Evolutionary conservation across 1,284 basidiomycete genomes (phyloP).

Genomic region (Pseudozyma thailandica): DNA sequence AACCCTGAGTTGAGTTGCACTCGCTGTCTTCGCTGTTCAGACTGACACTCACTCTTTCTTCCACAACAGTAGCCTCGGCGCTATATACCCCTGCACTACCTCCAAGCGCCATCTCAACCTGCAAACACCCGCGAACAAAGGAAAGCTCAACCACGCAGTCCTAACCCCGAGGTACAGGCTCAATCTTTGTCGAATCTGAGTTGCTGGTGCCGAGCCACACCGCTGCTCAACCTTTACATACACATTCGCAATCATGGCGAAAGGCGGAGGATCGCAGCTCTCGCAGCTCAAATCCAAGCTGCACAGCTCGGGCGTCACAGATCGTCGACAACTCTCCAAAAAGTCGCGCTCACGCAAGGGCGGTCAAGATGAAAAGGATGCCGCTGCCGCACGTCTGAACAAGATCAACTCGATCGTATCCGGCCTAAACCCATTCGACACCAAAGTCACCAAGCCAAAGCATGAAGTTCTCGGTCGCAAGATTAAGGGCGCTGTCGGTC

Average conservation of each 20-base stretch:
- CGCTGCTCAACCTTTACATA: neutral
- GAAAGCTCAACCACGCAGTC: neutral
- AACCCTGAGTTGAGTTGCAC: conserved; percentile 5
- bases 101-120: neutral
- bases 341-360: conserved; percentile 55
- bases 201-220: neutral
- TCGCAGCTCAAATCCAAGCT: conserved; percentile 64
- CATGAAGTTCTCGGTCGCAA: conserved; percentile 89
- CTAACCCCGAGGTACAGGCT: too few relatives aligned
- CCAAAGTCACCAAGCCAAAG: conserved; percentile 73
- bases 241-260: conserved; percentile 43
- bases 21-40: neutral
- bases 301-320: conserved; percentile 58
- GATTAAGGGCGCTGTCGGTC: conserved; percentile 83
- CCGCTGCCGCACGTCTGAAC: conserved; percentile 65
- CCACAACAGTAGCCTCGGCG: conserved; percentile 1
- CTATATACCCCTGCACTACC: conserved; percentile 13
- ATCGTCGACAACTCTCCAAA: conserved; percentile 55
- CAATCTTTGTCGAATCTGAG: neutral
- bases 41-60: conserved; percentile 1
- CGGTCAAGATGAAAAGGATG: conserved; percentile 72
- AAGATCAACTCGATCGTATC: conserved; percentile 85
- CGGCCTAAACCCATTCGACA: conserved; percentile 90
- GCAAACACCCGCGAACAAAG: neutral
- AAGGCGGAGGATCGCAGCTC: conserved; percentile 66